Evolutionary conservation across 2,329 filamentous ascomycete species (phyloP), one percentile per base, ranked within the genome.

Genomic region (Aspergillus tubingensis): DNA sequence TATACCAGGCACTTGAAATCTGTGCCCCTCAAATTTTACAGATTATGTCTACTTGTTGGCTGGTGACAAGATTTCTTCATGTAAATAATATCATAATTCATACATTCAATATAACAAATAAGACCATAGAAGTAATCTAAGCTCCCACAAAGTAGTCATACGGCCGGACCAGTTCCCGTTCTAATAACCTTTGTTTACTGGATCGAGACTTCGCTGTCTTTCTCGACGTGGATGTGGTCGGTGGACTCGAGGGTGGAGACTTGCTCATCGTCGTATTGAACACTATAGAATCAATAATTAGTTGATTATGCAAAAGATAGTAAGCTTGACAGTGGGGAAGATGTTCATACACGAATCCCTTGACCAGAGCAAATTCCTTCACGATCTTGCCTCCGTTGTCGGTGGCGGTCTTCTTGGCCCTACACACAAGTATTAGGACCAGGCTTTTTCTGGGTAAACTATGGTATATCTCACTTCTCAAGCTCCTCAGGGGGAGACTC

Each of bases 311-410:
- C 30, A 38, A 41, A 49, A 41, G 25, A 25, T 25, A 30, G 11
- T 49, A 41, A 41, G 30, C n/a, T 8, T 30, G 36, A 60, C 25
- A 36, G 50, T 8, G 17, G 41, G 17, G 41, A 21, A 17, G 8
- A 17, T 15, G 41, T 21, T 83, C 91, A 68, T 87, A 97, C 94
- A 91, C 88, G 82, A 97, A 97, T 60, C 90, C 93, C 82, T 94
- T 96, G 84, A 96, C 92, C 70, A 96, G 79, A 62, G 80, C 88
- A 83, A 91, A 96, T 76, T 95, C 91, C 69, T 95, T 88, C 58
- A 81, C 86, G 80, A 98, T 95, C 77, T 86, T 87, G 74, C 92
- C 94, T 73, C 94, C 94, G 74, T 94, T 86, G 44, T 89, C 84
- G 62, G 76, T 80, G 68, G 88, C 90, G 61, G 88, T 80, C 75